Percentiles rank a stretch among this genome's conserved stretches.
phyloP scores from a whole-genome alignment of 2,329 filamentous ascomycete species.

The Gyromitra esculenta region DNA sequence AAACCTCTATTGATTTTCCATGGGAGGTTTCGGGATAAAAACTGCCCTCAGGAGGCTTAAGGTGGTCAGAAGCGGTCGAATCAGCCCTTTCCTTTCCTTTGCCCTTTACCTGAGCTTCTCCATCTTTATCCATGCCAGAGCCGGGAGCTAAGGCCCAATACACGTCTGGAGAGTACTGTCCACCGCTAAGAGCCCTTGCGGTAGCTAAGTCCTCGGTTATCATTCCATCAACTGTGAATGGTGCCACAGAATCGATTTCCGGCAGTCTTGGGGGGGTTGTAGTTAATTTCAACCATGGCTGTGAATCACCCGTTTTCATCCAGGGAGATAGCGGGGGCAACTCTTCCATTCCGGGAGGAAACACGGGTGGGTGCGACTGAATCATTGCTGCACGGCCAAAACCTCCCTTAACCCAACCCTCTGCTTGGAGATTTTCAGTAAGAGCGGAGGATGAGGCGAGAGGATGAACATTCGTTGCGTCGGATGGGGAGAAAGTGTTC shows the following conservation, averaged over 20 bases:
- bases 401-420: constrained; percentile 20
- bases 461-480: constrained; percentile 10
- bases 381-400: constrained; percentile 32
- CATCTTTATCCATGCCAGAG: constrained; percentile 7
- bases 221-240: constrained; percentile 33
- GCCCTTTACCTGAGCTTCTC: constrained; percentile 3
- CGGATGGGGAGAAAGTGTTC: constrained; percentile 26
- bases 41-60: constrained; percentile 13
- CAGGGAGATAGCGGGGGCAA: constrained; percentile 35
- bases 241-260: constrained; percentile 30
- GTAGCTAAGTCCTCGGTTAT: constrained; percentile 19
- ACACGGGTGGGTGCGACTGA: constrained; percentile 24
- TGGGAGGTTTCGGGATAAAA: constrained; percentile 17
- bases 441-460: constrained; percentile 14
- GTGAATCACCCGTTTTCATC: constrained; percentile 15
- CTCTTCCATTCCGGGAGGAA: constrained; percentile 20
- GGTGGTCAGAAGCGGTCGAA: constrained; percentile 28
- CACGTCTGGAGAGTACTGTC: constrained; percentile 23
- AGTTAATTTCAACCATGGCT: constrained; percentile 36
- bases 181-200: constrained; percentile 12
- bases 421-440: constrained; percentile 19
- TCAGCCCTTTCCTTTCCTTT: constrained; percentile 44
- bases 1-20: constrained; percentile 49
- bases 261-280: constrained; percentile 23
- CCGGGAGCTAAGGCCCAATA: constrained; percentile 27